Evolutionary conservation across 1,284 basidiomycete species (phyloP).

Genomic region (Serendipita sp.): DNA sequence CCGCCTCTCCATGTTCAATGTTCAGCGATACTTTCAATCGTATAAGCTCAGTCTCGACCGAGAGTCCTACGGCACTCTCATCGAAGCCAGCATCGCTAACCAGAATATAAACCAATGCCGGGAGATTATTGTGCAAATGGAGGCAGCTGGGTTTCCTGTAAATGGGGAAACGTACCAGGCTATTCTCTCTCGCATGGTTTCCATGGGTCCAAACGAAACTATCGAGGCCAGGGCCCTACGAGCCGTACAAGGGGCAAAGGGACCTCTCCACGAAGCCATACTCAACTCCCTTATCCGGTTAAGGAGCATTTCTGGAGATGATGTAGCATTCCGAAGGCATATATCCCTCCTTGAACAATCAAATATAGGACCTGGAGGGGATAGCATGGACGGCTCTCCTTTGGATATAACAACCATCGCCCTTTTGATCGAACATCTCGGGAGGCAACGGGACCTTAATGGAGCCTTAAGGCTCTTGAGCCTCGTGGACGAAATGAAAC

Average conservation of each 20-base stretch:
- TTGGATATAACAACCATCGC: slow-evolving; percentile 4
- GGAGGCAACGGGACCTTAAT: slow-evolving; percentile 9
- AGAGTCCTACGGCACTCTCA: background rate
- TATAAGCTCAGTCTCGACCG: background rate
- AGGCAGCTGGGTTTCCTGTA: slow-evolving; percentile 34
- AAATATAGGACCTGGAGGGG: too few species aligned
- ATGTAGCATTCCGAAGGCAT: slow-evolving; percentile 29
- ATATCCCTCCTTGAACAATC: background rate
- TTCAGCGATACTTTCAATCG: background rate
- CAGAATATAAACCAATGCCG: background rate
- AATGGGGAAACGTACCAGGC: slow-evolving; percentile 44
- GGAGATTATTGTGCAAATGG: slow-evolving; percentile 29
- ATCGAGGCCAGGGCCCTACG: slow-evolving; percentile 39
- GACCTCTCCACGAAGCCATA: slow-evolving; percentile 30
- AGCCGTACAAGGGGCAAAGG: slow-evolving; percentile 28
- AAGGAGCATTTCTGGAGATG: slow-evolving; percentile 40
- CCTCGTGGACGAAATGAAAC: background rate
- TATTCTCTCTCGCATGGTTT: slow-evolving; percentile 42
- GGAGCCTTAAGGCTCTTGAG: background rate
- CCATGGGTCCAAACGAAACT: slow-evolving; percentile 40
- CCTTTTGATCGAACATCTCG: slow-evolving; percentile 12
- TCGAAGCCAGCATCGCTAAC: background rate
- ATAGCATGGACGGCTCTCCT: background rate
- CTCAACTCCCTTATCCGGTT: slow-evolving; percentile 52
- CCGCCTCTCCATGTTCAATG: background rate